Evolutionary conservation across 140 eudicot genomes (phyloP), one percentile per base, ranked within the genome.

Genomic region (Anethum foeniculum): DNA sequence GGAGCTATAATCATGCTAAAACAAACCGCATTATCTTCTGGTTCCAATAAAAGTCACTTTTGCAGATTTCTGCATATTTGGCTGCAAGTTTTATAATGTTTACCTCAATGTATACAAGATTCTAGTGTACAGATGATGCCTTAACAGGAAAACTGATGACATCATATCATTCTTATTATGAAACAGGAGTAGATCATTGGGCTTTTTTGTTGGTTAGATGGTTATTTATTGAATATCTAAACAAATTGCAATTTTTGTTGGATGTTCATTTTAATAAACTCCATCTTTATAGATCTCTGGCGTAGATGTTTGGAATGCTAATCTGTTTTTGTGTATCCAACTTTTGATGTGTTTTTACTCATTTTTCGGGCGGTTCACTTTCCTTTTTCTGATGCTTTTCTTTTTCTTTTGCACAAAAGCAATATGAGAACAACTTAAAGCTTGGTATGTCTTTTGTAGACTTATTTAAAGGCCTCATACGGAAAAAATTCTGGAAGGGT

Each of bases 401-500:
- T 44, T 27, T 82, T 2, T 27, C 51, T 39, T 30, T 65, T 28
- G 44, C 11, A 27, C 32, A 71, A 16, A 21, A 51, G 79, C n/a
- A 73, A 77, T n/a, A 76, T 25, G 65, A 83, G 49, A 44, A 32
- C 27, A 34, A 34, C 38, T 74, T 32, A 74, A 79, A 15, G 76
- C 43, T 27, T 67, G 21, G 73, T 67, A 27, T 74, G 19, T 62
- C 69, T 28, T 56, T 47, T 48, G 32, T 93, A 96, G 99, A 93
- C 90, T 92, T 91, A 72, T 96, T 96, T 76, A 88, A 82, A 21
- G 90, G 91, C 62, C 89, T 86, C 60, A 84, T 96, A 71, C 76
- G 83, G 36, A 87, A 74, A 85, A 89, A 83, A 80, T 83, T 80
- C 83, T 91, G 98, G 99, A 96, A 91, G 83, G 97, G 97, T 15